Percentiles rank a stretch among this genome's conserved stretches.
phyloP scores from a whole-genome alignment of 164 flowering plant genomes.

The Annona squamosa region DNA sequence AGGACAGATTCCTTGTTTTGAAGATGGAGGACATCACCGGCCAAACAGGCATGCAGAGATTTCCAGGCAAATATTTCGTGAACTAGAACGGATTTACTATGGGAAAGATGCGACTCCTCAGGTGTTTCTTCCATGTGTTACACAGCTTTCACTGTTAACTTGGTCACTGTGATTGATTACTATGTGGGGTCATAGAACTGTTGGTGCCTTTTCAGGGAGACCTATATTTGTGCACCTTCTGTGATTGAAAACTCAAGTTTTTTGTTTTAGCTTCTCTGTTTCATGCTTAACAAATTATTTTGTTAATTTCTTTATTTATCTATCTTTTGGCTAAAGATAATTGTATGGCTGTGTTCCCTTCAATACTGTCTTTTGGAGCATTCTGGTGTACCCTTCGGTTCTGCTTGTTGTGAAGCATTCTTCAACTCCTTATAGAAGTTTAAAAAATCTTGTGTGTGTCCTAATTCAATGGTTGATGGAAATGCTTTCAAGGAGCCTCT shows the following conservation, averaged over 20 bases:
- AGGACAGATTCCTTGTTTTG: slow-evolving; percentile 94
- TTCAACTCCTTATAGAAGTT: no score
- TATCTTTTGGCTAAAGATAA: no score
- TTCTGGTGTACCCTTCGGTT: no score
- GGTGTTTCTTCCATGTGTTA: slow-evolving; percentile 31
- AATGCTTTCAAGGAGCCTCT: no score
- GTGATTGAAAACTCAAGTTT: neutral
- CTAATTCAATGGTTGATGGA: no score
- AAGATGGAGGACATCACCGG: slow-evolving; percentile 94
- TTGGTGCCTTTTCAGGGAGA: neutral
- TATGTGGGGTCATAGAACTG: neutral
- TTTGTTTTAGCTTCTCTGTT: neutral
- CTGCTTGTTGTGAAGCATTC: no score
- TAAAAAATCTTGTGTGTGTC: no score
- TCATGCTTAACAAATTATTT: neutral
- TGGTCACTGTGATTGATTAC: neutral
- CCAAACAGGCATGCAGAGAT: slow-evolving; percentile 98
- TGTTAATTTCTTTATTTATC: neutral
- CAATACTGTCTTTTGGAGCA: no score
- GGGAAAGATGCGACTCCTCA: slow-evolving; percentile 56
- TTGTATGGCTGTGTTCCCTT: no score
- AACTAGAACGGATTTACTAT: slow-evolving; percentile 60
- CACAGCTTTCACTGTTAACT: neutral
- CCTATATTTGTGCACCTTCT: neutral
- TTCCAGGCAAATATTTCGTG: slow-evolving; percentile 84